These are phyloP conservation scores for Tulasnella sp. DNA, from an alignment of 768 basidiomycete genomes.

Conservation along the genomic window DNA sequence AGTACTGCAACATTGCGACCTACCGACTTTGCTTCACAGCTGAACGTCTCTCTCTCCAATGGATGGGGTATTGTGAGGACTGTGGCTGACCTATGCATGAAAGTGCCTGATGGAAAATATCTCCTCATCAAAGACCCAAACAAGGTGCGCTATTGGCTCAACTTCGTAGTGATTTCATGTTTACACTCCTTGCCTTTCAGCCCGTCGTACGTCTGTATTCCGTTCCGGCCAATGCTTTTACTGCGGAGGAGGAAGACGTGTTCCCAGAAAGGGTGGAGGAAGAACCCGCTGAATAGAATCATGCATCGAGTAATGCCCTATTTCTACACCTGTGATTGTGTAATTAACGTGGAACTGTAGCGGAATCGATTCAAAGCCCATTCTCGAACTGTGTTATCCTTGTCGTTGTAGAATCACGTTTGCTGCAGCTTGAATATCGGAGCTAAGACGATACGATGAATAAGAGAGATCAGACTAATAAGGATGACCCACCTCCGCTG, in stretches of 20 bases:
- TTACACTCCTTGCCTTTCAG: constrained; percentile 45
- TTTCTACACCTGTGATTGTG: background rate
- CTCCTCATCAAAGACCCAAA: constrained; percentile 96
- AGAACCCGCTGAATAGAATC: constrained; percentile 29
- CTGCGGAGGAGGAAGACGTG: constrained; percentile 61
- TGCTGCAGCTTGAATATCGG: constrained; percentile 58
- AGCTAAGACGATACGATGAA: constrained; percentile 30
- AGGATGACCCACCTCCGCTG: constrained; percentile 74
- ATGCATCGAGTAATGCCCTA: background rate
- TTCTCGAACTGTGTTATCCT: no score
- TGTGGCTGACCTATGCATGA: constrained; percentile 86
- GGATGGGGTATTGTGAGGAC: constrained; percentile 98
- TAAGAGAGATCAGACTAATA: background rate
- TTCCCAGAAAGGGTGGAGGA: constrained; percentile 26
- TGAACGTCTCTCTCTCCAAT: constrained; percentile 88
- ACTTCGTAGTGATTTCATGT: background rate
- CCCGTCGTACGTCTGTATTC: constrained; percentile 87
- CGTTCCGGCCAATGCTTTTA: constrained; percentile 81
- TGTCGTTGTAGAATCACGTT: background rate
- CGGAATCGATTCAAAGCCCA: no score
- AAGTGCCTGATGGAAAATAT: constrained; percentile 97
- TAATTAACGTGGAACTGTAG: background rate
- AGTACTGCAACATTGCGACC: constrained; percentile 93
- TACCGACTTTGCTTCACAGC: constrained; percentile 83
- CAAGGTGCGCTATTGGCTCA: constrained; percentile 40